Conservation (phyloP, 305 asterid genomes). For the Fraxinus ornus region DNA sequence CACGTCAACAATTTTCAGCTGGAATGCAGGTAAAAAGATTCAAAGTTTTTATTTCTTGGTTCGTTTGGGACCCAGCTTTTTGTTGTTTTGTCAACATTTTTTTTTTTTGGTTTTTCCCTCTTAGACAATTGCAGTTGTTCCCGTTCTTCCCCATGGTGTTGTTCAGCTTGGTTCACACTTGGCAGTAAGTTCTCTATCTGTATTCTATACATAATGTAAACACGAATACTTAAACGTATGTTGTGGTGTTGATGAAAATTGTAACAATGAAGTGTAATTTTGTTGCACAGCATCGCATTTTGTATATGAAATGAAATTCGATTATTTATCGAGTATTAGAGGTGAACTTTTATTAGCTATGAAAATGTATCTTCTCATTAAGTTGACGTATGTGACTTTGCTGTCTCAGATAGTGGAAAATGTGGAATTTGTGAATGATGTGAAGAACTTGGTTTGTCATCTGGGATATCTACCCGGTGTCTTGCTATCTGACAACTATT, state of each 20-base stretch:
- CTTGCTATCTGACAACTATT: constrained; percentile 42
- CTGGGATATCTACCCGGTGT: constrained; percentile 53
- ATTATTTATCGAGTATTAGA: neutral
- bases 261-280: neutral
- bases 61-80: neutral
- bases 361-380: neutral
- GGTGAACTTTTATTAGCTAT: neutral
- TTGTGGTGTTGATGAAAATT: neutral
- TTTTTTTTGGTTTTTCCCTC: constrained; percentile 14
- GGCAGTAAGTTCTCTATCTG: constrained; percentile 48
- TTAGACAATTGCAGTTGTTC: constrained; percentile 82
- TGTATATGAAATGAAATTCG: neutral
- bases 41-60: neutral
- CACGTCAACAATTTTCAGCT: constrained; percentile 65
- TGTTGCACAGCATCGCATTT: neutral
- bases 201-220: neutral
- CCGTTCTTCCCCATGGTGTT: constrained; percentile 94
- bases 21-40: constrained; percentile 75
- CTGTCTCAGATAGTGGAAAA: constrained; percentile 59
- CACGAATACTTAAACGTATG: neutral
- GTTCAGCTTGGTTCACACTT: constrained; percentile 84
- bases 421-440: constrained; percentile 54
- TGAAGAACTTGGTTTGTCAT: constrained; percentile 44
- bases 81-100: neutral
- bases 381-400: neutral